Percentiles rank a stretch among this genome's conserved stretches.
phyloP scores from a whole-genome alignment of 2,329 filamentous ascomycete genomes.

The Beauveria caledonica region DNA sequence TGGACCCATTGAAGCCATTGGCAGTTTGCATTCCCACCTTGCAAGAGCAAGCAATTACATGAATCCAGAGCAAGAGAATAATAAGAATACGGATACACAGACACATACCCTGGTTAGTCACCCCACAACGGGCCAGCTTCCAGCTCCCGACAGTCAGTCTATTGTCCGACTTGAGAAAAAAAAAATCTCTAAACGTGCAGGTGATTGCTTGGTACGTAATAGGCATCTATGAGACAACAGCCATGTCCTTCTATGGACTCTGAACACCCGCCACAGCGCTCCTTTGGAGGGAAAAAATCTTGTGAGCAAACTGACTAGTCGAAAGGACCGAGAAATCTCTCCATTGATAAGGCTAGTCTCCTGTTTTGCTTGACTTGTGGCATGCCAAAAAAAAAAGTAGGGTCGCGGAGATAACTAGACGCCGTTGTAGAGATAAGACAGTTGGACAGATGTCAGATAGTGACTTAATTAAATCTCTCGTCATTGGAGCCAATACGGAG shows the following conservation, averaged over 20 bases:
- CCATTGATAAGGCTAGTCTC: conserved; percentile 2
- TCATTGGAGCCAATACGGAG: neutral
- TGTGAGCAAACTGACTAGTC: neutral
- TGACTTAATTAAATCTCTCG: conserved; percentile 11
- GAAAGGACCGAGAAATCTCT: neutral
- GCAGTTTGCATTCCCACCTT: neutral
- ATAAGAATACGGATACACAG: neutral
- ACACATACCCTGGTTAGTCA: neutral
- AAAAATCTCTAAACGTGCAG: neutral
- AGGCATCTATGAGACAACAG: neutral
- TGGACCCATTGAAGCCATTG: neutral
- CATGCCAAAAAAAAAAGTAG: neutral
- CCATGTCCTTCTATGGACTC: neutral
- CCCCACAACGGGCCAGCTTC: neutral
- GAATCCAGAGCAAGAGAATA: neutral
- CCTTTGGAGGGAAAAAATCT: neutral
- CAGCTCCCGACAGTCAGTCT: neutral
- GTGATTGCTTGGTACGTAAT: conserved; percentile 2
- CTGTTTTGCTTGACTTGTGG: neutral
- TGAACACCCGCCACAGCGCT: neutral
- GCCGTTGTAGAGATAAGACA: conserved; percentile 11
- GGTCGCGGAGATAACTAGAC: conserved; percentile 4
- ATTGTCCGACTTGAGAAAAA: neutral
- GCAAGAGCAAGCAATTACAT: neutral
- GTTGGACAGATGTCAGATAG: too few species aligned